Evolutionary conservation across 805 yeast genomes (phyloP), one percentile per base, ranked within the genome.

Genomic region (Peterozyma toletana): DNA sequence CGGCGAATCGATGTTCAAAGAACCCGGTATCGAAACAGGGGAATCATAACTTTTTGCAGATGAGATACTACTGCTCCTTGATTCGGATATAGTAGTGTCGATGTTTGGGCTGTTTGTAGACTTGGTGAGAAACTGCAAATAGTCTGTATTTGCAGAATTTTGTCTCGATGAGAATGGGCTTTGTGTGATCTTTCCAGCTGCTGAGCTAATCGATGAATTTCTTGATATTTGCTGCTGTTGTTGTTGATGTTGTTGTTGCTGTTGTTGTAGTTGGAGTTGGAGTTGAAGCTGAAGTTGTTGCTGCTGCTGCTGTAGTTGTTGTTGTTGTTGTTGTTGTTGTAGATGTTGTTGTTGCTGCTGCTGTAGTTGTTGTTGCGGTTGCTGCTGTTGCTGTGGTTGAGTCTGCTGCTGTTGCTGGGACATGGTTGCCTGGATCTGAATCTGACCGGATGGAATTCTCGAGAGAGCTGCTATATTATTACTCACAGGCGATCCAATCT

Each of bases 121-220:
- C 29, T 30, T 40, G 21, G 36, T n/a, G 14, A 21, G 21, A 17
- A 44, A 46, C 11, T 39, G 44, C 16, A 50, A 48, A 34, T 37
- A 41, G 5, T 49, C 51, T 1, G 44, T 46, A 18, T 46, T 45
- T 11, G 49, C 36, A 11, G 51, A 48, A 16, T 40, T 39, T 33
- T 46, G 51, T 33, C 51, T 46, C n/a, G 49, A 46, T 11, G 48
- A 40, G 18, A 27, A 39, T 11, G 51, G 47, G 37, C 46, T 41
- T 30, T 41, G 43, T 11, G 47, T 21, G 27, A 21, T 21, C 27
- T 21, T 21, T 7, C 27, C 27, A 21, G 27, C 27, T 4, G 7
- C 27, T 21, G 27, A 21, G 7, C 27, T 21, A 7, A 21, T 21
- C 7, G 27, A 21, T 5, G 29, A 16, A 17, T 11, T 9, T 11